Conservation (phyloP, 2,329 filamentous ascomycete species). For the Sclerotinia borealis region DNA sequence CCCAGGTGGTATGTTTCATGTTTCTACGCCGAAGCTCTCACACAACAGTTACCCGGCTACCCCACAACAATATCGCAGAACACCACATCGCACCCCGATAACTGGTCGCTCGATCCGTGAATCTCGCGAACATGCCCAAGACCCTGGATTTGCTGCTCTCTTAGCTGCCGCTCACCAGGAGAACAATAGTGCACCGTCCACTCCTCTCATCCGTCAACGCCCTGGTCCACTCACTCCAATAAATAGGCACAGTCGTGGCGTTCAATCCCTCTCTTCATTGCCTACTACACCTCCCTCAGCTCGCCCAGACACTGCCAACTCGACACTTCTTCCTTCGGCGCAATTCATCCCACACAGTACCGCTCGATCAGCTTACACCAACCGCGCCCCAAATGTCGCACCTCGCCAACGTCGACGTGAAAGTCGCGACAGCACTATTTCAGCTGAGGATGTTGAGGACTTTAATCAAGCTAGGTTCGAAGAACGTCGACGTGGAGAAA, state of each 20-base stretch:
- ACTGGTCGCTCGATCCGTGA: conserved; percentile 31
- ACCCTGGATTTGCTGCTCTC: conserved; percentile 65
- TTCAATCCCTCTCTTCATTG: conserved; percentile 79
- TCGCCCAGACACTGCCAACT: conserved; percentile 39
- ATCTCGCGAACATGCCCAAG: conserved; percentile 47
- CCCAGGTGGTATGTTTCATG: conserved; percentile 62
- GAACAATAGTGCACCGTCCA: conserved; percentile 67
- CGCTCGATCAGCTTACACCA: conserved; percentile 40
- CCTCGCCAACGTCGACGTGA: conserved; percentile 53
- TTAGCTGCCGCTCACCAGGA: conserved; percentile 70
- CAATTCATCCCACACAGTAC: conserved; percentile 57
- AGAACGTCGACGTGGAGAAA: conserved; percentile 35
- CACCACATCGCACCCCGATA: conserved; percentile 47
- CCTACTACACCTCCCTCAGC: conserved; percentile 65
- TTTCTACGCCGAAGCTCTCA: conserved; percentile 50
- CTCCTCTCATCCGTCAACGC: conserved; percentile 41
- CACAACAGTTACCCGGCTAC: conserved; percentile 34
- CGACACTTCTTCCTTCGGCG: conserved; percentile 54
- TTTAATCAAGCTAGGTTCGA: conserved; percentile 44
- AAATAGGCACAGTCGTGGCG: conserved; percentile 64
- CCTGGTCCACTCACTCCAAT: conserved; percentile 39
- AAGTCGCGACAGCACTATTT: conserved; percentile 83
- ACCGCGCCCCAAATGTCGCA: conserved; percentile 20
- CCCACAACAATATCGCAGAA: conserved; percentile 38
- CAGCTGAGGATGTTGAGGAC: conserved; percentile 53